These are phyloP conservation scores for Emergomyces africanus DNA, from an alignment of 2,329 filamentous ascomycete genomes.

Conservation along the genomic window DNA sequence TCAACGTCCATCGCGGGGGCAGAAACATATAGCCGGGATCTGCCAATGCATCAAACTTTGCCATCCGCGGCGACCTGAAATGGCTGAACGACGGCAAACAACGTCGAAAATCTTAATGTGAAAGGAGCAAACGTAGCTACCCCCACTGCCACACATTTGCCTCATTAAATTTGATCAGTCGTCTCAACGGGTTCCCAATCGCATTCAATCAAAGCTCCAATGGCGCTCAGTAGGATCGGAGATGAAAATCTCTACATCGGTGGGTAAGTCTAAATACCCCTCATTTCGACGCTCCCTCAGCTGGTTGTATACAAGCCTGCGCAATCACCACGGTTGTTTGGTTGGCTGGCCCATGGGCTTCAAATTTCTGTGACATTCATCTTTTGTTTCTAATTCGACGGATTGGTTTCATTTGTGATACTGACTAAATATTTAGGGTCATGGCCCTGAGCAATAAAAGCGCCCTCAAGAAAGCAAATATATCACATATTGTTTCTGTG, in stretches of 20 bases:
- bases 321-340: neutral
- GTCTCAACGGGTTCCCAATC: neutral
- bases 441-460: constrained; percentile 64
- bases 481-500: constrained; percentile 87
- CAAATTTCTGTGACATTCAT: neutral
- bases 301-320: neutral
- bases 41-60: neutral
- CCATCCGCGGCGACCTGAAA: neutral
- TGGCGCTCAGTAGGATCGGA: constrained; percentile 50
- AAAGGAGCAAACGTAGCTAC: neutral
- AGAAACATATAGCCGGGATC: neutral
- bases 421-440: constrained; percentile 24
- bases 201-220: constrained; percentile 5
- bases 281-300: neutral
- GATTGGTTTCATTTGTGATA: neutral
- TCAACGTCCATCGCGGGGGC: no score
- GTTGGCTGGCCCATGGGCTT: neutral
- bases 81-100: neutral
- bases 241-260: constrained; percentile 65
- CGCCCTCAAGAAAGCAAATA: constrained; percentile 56
- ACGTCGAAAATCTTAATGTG: neutral
- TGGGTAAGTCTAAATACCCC: constrained; percentile 42
- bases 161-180: neutral
- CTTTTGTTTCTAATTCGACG: neutral
- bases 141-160: neutral